Evolutionary conservation across 768 basidiomycete species (phyloP), one percentile per base, ranked within the genome.

Genomic region (Mycena polygramma): DNA sequence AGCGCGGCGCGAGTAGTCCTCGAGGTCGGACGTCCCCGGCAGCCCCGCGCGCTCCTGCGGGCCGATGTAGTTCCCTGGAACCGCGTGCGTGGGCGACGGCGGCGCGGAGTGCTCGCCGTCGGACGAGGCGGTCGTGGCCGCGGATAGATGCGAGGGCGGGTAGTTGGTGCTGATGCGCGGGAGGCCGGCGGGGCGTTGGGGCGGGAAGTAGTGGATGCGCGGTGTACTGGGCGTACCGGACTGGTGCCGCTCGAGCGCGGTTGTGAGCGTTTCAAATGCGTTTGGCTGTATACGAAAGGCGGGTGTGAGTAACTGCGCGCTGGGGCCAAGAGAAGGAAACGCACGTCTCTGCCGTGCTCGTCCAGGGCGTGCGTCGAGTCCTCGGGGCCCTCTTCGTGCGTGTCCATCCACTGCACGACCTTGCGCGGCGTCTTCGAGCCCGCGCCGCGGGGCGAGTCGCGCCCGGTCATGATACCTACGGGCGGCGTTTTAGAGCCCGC

Each of bases 31-130:
- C 48, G 78, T 75, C 15, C 83, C 74, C 46, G 85, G 83, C 35
- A 94, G 77, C 0, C 93, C 93, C 46, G 88, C 90, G 57, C 84
- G 87, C 77, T 94, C 93, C 57, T 85, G 78, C 0, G 88, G 86
- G 63, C 88, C 88, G 73, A 94, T 90, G 76, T 85, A 91, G 57
- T 81, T 83, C 46, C 87, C 89, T 0, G 87, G 87, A 5, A 89
- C 80, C 19, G 81, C 73, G 45, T 79, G 81, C 0, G 81, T 80
- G 3, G 79, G 73, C 15, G 71, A 77, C 46, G 53, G 46, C 7
- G 51, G 74, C 78, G 17, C 72, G 58, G 77, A 74, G 37, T 62
- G 55, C 30, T 67, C 63, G 4, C 74, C 74, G 9, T 63, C 69
- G 3, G 75, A 64, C 0, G 74, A 70, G 22, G 74, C 71, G 11